These are phyloP conservation scores for Dacryopinax primogenitus DNA, from an alignment of 768 basidiomycete species.

Conservation along the genomic window DNA sequence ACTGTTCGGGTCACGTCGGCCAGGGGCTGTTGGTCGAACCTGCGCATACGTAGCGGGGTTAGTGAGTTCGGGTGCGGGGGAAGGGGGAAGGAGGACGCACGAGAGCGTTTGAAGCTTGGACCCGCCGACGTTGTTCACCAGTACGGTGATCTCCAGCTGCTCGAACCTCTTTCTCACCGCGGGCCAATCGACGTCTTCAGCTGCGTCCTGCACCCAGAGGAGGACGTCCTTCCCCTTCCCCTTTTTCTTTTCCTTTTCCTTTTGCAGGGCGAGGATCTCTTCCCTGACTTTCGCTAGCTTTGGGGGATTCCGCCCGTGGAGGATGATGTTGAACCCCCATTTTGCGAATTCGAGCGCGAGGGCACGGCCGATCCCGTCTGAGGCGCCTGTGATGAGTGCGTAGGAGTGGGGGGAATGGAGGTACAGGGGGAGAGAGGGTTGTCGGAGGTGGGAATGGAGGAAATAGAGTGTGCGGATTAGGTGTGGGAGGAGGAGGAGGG, in stretches of 20 bases:
- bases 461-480: neutral
- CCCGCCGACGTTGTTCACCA: neutral
- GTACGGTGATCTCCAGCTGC: neutral
- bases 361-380: neutral
- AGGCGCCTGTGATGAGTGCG: neutral
- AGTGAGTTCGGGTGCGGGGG: neutral
- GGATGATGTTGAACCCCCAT: neutral
- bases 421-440: neutral
- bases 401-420: neutral
- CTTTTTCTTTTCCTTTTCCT: too few species aligned
- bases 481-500: neutral
- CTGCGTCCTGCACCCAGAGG: neutral
- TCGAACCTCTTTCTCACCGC: neutral
- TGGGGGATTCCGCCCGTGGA: neutral
- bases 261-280: neutral
- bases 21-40: neutral
- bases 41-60: neutral
- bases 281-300: neutral
- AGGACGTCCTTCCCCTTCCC: neutral
- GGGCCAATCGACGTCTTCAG: neutral
- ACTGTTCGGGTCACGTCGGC: neutral
- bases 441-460: neutral
- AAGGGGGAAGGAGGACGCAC: neutral
- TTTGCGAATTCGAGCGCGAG: neutral
- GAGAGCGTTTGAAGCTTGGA: neutral